Conservation (phyloP, 176 grass and related monocot genomes). For the Otatea glauca region DNA sequence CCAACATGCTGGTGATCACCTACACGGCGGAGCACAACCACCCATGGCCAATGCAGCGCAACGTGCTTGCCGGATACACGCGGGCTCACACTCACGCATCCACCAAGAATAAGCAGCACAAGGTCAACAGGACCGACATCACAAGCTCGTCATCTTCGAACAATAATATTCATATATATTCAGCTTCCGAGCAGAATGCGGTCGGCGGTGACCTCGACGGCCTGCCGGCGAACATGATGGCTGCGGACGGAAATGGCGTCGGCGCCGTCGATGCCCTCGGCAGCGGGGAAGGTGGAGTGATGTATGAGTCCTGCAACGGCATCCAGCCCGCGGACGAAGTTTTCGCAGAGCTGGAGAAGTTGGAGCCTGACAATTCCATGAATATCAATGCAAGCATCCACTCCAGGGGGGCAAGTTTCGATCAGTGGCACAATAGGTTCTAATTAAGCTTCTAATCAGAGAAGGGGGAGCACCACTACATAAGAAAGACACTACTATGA, state of each 20-base stretch:
- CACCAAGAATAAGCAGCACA: constrained; percentile 50
- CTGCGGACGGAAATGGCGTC: neutral
- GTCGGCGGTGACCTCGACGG: neutral
- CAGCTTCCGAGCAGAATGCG: neutral
- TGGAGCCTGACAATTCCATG: constrained; percentile 45
- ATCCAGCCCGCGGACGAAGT: constrained; percentile 54
- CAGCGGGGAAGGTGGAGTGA: neutral
- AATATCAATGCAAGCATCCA: constrained; percentile 23
- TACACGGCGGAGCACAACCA: constrained; percentile 97
- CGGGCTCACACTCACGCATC: constrained; percentile 53
- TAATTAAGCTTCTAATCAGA: constrained; percentile 14
- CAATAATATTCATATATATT: neutral
- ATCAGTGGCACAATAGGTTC: constrained; percentile 53
- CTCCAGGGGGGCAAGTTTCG: constrained; percentile 43
- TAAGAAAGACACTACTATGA: constrained; percentile 27
- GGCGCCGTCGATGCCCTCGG: neutral
- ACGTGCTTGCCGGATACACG: constrained; percentile 81
- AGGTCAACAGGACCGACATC: constrained; percentile 15
- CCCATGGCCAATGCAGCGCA: constrained; percentile 90
- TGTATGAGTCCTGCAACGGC: constrained; percentile 17
- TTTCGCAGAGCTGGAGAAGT: constrained; percentile 54
- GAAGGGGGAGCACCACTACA: neutral
- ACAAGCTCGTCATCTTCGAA: neutral
- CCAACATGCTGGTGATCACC: constrained; percentile 93
- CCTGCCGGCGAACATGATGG: neutral